These are phyloP conservation scores for Lachnellula occidentalis DNA, from an alignment of 2,329 filamentous ascomycete species.

Conservation along the genomic window DNA sequence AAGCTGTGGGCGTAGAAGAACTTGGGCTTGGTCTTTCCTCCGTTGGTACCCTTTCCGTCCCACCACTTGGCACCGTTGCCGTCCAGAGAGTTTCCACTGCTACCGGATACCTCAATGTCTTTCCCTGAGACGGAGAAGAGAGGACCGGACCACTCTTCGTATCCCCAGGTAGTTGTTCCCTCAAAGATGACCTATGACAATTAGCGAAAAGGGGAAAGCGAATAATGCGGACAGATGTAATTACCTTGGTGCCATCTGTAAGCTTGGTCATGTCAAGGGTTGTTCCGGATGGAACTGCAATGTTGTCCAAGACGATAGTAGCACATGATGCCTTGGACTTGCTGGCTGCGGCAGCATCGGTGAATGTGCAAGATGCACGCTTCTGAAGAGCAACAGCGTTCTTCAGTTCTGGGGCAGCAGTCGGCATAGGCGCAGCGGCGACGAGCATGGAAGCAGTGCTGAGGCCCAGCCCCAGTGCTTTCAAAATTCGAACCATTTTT, in stretches of 20 bases:
- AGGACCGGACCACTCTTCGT: constrained; percentile 60
- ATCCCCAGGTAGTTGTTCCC: constrained; percentile 62
- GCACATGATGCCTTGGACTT: constrained; percentile 46
- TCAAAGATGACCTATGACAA: constrained; percentile 49
- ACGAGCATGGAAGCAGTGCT: constrained; percentile 17
- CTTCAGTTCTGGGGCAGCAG: constrained; percentile 19
- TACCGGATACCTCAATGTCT: constrained; percentile 22
- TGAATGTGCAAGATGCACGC: constrained; percentile 47
- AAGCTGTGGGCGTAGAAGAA: constrained; percentile 53
- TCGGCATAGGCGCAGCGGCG: constrained; percentile 17
- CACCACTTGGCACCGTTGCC: constrained; percentile 42
- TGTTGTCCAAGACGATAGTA: constrained; percentile 46
- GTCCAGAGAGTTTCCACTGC: constrained; percentile 40
- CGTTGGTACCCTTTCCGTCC: constrained; percentile 55
- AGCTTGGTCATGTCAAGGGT: constrained; percentile 53
- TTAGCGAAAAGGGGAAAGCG: constrained; percentile 1
- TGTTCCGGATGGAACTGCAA: constrained; percentile 50
- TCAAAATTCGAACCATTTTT: constrained; percentile 21
- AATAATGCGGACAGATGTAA: not conserved
- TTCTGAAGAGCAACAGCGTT: constrained; percentile 13
- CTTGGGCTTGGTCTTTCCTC: constrained; percentile 58
- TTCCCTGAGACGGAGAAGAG: constrained; percentile 41
- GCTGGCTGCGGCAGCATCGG: constrained; percentile 35
- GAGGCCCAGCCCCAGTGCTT: constrained; percentile 20
- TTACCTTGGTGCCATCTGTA: constrained; percentile 38